Evolutionary conservation across 768 basidiomycete genomes (phyloP), one percentile per base, ranked within the genome.

Genomic region (Russula sp.): DNA sequence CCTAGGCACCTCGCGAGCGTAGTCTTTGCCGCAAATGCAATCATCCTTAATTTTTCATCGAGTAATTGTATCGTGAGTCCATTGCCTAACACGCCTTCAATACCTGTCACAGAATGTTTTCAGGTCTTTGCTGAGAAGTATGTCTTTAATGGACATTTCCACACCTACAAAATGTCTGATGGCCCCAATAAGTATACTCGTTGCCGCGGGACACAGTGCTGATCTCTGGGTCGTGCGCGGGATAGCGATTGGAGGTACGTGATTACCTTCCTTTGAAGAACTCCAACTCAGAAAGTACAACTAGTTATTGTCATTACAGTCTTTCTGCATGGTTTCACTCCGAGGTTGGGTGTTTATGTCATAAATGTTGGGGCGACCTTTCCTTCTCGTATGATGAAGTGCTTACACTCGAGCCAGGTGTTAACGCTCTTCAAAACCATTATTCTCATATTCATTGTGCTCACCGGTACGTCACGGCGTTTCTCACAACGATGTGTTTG

Each of bases 201-300:
- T 83, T 32, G 70, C 82, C 0, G 79, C 77, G 0, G 79, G 77
- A 4, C 70, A 75, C 35, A 61, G 68, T 0, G 74, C 77, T 3
- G 74, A 72, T 22, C 71, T 73, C 1, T 86, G 84, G 84, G 74
- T 74, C 2, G 79, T 79, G 18, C 80, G 84, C 57, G 83, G 83
- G 0, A 84, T 87, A 57, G 84, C 82, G 4, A 71, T 86, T 1
- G 84, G 76, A 70, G 81, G 84, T 80, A 42, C 14, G 73, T 65
- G 45, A 16, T 27, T 10, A 6, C 16, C 6, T 32, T 40, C 18
- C 10, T 47, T 16, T 27, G 2, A 34, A 4, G 13, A 27, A 54
- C 27, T 8, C 11, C 1, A 27, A 27, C 13, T 49, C n/a, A 32
- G 22, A 32, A 2, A 16, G 11, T 34, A 35, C 55, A 3, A 51